Base-by-base conservation (phyloP, 2,329 filamentous ascomycete genomes). In the Cyclaneusma minus region DNA sequence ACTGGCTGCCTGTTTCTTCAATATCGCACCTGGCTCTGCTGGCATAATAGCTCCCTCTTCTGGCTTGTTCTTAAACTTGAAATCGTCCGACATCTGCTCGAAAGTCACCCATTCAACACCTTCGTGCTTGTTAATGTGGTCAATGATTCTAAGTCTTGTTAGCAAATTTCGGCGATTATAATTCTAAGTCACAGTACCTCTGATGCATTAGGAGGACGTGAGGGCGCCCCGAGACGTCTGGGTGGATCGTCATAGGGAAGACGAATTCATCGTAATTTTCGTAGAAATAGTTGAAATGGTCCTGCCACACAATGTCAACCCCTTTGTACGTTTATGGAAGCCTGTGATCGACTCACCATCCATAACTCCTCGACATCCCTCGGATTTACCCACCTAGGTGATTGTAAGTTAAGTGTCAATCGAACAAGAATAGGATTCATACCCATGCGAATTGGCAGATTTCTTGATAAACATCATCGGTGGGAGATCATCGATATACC, bases 191-290 rank as follows among this genome's bases (percentile, higher is more conserved):
- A 14, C 41, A 49, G 38, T 47, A 68, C 62, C 71, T 61, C 49
- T 82, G 73, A 35, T 81, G 72, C 75, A 82, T 80, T 5, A 80
- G 52, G 15, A 83, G 39, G 1, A 71, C 77, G 48, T 83, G 77
- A 1, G 77, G 77, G 11, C 74, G 59, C 0, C 78, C 78, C 3
- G 65, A 72, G 0, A 78, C 71, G 40, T 83, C 77, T 0, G 77
- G 78, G 46, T 83, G 77, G 18, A 82, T 74, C 0, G 77, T 83
- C 48, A 83, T 76, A 0, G 78, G 76, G 39, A 83, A 82, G 27
- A 81, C 64, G 34, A 82, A 82, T 38, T 79, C 72, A 38, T 83
- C 75, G 35, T 80, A 75, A 47, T 83, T 74, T 15, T 75, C 58
- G 45, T 83, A 83, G 41, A 78, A 81, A 49, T 81, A 82, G 38